These are phyloP conservation scores for Nidularia sp. DNA, from an alignment of 768 basidiomycete species.

Conservation along the genomic window DNA sequence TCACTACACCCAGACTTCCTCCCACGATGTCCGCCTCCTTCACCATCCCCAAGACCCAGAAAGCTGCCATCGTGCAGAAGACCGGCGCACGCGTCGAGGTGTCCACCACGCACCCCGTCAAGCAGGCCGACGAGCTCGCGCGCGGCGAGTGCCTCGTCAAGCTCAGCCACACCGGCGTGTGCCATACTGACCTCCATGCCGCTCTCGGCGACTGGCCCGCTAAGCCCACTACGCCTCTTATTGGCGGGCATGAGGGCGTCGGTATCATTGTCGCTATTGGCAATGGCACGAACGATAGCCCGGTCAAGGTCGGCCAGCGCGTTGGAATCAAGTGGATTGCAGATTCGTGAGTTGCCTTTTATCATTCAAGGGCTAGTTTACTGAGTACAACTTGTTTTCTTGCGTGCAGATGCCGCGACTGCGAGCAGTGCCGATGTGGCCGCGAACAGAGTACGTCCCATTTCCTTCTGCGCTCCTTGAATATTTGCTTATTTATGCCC, in stretches of 20 bases:
- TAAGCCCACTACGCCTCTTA: constrained; percentile 55
- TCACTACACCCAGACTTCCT: background rate
- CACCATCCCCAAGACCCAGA: constrained; percentile 34
- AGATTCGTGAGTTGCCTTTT: constrained; percentile 32
- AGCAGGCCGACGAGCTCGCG: constrained; percentile 45
- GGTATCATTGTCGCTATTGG: constrained; percentile 81
- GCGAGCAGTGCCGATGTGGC: constrained; percentile 75
- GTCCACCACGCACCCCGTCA: constrained; percentile 51
- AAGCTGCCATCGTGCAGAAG: constrained; percentile 35
- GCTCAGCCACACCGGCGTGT: constrained; percentile 77
- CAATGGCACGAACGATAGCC: constrained; percentile 48
- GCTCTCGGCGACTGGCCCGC: constrained; percentile 80
- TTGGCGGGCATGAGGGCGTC: constrained; percentile 86
- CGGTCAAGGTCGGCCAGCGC: constrained; percentile 71
- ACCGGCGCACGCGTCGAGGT: constrained; percentile 30
- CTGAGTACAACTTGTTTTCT: background rate
- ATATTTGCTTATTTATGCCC: background rate
- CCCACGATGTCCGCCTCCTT: constrained; percentile 2
- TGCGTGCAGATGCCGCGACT: constrained; percentile 51
- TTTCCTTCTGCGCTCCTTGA: background rate
- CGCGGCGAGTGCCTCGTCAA: constrained; percentile 77
- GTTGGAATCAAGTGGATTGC: constrained; percentile 86
- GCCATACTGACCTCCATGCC: constrained; percentile 82
- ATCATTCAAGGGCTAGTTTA: background rate
- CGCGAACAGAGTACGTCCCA: constrained; percentile 63